Conservation (phyloP, 345 rosid species). For the Acer negundo region DNA sequence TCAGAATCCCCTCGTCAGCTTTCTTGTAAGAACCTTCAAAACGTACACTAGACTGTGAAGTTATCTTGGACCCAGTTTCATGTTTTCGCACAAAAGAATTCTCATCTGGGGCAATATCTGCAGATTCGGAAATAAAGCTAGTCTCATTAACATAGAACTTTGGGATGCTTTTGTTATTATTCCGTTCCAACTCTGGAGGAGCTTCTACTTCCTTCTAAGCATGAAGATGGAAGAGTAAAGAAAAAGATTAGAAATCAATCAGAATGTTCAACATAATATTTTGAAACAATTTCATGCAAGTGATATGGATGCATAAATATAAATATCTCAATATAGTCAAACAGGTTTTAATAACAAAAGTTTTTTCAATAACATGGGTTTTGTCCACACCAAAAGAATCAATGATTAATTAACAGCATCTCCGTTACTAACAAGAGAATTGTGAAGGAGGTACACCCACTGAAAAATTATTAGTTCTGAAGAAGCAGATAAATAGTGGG, state of each 20-base stretch:
- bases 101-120: constrained; percentile 50
- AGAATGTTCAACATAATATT: neutral
- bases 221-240: constrained; percentile 11
- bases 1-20: constrained; percentile 29
- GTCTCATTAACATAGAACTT: constrained; percentile 47
- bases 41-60: constrained; percentile 42
- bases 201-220: constrained; percentile 38
- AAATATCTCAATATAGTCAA: neutral
- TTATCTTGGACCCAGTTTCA: constrained; percentile 26
- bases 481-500: neutral
- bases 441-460: neutral
- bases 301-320: neutral
- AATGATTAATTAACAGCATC: constrained; percentile 5
- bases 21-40: constrained; percentile 35
- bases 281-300: neutral
- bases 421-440: neutral
- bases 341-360: neutral
- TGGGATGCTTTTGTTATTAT: constrained; percentile 20
- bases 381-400: neutral
- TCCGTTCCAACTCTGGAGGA: constrained; percentile 26
- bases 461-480: neutral
- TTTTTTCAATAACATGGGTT: neutral
- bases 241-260: constrained; percentile 16
- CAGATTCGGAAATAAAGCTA: constrained; percentile 71
- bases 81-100: constrained; percentile 43